Evolutionary conservation across 2,329 filamentous ascomycete genomes (phyloP), one percentile per base, ranked within the genome.

Genomic region (Alternaria brassicicola): DNA sequence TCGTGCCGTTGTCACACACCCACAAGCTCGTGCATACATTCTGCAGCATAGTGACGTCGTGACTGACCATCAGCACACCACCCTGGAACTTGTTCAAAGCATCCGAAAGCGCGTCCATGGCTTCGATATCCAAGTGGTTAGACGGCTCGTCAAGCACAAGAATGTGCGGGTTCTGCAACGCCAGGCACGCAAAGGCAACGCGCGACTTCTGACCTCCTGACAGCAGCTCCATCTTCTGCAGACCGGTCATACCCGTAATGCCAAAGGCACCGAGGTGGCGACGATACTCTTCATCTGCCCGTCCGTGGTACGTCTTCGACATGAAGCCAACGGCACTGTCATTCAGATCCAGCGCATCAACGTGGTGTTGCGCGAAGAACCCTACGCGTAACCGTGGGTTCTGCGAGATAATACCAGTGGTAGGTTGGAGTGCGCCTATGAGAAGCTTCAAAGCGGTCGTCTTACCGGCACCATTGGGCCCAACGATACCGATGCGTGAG

Each of bases 11-110:
- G 77, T 99, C 95, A 74, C 95, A 99, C 63, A 99, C 94, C 95
- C 95, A 99, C 73, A 99, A 81, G 75, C 89, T 95, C 49, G 84
- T 95, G 79, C 95, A 99, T 35, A 99, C 95, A 52, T 91, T 96
- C 82, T 97, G 93, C 78, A 99, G 78, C 92, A 99, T 97, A 1
- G 95, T 98, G 52, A 99, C 95, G 76, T 99, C 95, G 89, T 99
- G 95, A 73, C 91, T 96, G 56, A 99, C 95, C 93, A 99, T 98
- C 71, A 99, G 82, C 55, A 99, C 93, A 77, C 95, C 95, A 61
- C 95, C 95, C 80, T 96, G 86, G 81, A 98, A 99, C 64, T 89
- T 86, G 68, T 88, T 85, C 68, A 99, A 83, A 15, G 95, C 95
- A 28, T 89, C 88, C 4, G 92, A 89, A 51, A 99, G 83, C 10